Percentiles rank a stretch among this genome's conserved stretches.
phyloP scores from a whole-genome alignment of 768 basidiomycete genomes.

The Auricularia heimuer region DNA sequence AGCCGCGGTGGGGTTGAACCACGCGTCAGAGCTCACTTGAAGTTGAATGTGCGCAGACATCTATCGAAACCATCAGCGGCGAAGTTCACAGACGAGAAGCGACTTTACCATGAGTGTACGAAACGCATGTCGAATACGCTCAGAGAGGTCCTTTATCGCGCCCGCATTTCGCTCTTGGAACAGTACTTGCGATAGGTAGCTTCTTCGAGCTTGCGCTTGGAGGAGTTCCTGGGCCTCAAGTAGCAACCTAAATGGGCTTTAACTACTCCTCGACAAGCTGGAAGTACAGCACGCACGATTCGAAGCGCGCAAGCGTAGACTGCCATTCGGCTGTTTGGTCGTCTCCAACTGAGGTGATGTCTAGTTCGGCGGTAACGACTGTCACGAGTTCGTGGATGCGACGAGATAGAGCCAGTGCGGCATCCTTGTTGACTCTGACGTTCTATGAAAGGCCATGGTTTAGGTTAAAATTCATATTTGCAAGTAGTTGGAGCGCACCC shows the following conservation, averaged over 20 bases:
- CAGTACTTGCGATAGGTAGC: not conserved
- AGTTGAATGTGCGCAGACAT: not conserved
- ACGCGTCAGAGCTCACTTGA: not conserved
- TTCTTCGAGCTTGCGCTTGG: not conserved
- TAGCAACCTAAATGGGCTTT: not conserved
- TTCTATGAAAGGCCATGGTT: not conserved
- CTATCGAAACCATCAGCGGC: not conserved
- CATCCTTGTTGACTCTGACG: not conserved
- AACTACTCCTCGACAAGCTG: not conserved
- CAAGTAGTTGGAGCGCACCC: not conserved
- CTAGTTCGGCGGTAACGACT: not conserved
- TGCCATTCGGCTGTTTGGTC: no score
- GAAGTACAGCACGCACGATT: no score
- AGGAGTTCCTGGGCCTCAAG: not conserved
- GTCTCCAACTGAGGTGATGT: not conserved
- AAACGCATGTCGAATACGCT: not conserved
- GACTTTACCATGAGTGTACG: not conserved
- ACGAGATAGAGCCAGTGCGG: not conserved
- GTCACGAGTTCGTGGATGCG: not conserved
- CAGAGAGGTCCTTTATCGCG: not conserved
- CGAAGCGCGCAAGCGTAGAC: no score
- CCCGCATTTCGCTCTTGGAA: not conserved
- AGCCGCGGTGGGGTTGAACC: not conserved
- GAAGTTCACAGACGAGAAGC: not conserved
- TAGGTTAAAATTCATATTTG: not conserved